A percentile compares a stretch with the other conserved stretches of the same genome.
phyloP scores from a whole-genome alignment of 2,329 filamentous ascomycete species.

The Aureobasidium uvarum region DNA sequence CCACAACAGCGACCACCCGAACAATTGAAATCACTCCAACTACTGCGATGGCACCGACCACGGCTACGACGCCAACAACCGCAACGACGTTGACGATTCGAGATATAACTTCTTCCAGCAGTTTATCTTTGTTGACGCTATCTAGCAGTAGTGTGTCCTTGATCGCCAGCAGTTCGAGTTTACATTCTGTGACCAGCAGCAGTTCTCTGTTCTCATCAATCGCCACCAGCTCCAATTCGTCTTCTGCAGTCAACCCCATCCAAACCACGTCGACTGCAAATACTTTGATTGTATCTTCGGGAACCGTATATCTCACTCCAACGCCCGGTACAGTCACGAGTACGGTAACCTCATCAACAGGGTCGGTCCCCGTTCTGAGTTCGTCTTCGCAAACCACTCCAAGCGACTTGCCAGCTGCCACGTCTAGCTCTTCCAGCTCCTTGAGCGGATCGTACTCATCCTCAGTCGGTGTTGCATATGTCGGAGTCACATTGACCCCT shows the following conservation, averaged over 20 bases:
- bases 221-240: background rate
- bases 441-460: background rate
- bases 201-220: background rate
- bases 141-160: background rate
- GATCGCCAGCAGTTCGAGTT: background rate
- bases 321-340: constrained; percentile 1
- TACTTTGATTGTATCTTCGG: background rate
- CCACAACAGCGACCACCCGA: background rate
- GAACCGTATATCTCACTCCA: background rate
- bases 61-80: background rate
- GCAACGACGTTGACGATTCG: background rate
- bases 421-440: background rate
- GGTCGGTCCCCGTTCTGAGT: background rate
- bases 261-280: background rate
- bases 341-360: background rate
- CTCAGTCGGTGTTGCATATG: background rate
- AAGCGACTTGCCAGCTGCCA: rapidly evolving
- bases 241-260: background rate
- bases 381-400: background rate
- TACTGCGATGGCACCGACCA: background rate
- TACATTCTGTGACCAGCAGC: background rate
- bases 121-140: background rate
- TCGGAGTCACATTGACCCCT: constrained; percentile 4
- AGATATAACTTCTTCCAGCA: background rate
- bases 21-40: background rate